These are phyloP conservation scores for Alternaria sp. DNA, from an alignment of 2,329 filamentous ascomycete genomes.

Conservation along the genomic window DNA sequence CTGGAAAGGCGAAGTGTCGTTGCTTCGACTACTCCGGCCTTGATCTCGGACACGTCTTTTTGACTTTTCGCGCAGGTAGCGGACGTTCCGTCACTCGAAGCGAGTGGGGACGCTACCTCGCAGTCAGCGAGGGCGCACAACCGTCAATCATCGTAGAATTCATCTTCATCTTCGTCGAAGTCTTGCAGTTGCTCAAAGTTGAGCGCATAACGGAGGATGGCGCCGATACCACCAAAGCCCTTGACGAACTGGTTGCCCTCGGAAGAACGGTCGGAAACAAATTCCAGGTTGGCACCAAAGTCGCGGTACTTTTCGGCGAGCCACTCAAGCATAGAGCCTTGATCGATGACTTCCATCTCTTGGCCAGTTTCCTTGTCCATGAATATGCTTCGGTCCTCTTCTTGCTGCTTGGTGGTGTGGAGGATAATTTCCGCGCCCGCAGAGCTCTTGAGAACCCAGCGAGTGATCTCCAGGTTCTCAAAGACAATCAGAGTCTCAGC, in stretches of 20 bases:
- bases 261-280: conserved; percentile 95
- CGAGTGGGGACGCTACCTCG: conserved; percentile 80
- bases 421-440: conserved; percentile 74
- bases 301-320: conserved; percentile 98
- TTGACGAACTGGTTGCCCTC: conserved; percentile 99
- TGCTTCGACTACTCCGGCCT: conserved; percentile 37
- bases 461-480: conserved; percentile 94
- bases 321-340: conserved; percentile 98
- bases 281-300: conserved; percentile 93
- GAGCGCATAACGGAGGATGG: conserved; percentile 98
- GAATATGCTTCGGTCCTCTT: conserved; percentile 80
- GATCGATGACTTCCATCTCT: conserved; percentile 92
- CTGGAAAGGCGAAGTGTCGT: conserved; percentile 49
- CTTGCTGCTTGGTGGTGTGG: conserved; percentile 87
- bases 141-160: conserved; percentile 96
- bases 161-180: conserved; percentile 75
- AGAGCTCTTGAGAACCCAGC: conserved; percentile 86
- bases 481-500: conserved; percentile 95
- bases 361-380: conserved; percentile 94
- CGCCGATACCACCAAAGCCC: conserved; percentile 97
- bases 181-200: conserved; percentile 99
- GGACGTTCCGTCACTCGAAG: conserved; percentile 62
- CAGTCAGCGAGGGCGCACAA: conserved; percentile 81
- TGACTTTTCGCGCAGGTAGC: conserved; percentile 48
- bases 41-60: conserved; percentile 40